These are phyloP conservation scores for Ulmus americana DNA, from an alignment of 331 rosid species.

Conservation along the genomic window DNA sequence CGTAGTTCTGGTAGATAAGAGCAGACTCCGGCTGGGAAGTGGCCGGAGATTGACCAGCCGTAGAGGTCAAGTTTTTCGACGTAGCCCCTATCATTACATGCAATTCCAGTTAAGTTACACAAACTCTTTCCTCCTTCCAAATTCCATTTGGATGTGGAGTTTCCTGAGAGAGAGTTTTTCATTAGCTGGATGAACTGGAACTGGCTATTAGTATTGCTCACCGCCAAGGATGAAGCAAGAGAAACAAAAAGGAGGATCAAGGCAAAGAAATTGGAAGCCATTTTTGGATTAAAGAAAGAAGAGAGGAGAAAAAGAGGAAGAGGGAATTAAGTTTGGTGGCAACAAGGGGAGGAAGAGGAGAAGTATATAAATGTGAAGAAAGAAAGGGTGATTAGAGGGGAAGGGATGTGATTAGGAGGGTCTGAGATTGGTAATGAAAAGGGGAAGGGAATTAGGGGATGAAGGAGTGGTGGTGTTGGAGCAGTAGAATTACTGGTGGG, in stretches of 20 bases:
- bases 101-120: slow-evolving; percentile 63
- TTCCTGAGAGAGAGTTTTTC: slow-evolving; percentile 46
- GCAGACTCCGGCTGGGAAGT: slow-evolving; percentile 56
- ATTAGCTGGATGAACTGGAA: slow-evolving; percentile 40
- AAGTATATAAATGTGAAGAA: slow-evolving; percentile 55
- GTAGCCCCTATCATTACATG: slow-evolving; percentile 42
- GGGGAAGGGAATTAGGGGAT: background rate
- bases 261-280: background rate
- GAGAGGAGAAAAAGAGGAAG: slow-evolving; percentile 12
- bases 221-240: slow-evolving; percentile 7
- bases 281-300: background rate
- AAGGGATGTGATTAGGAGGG: slow-evolving; percentile 7
- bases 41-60: slow-evolving; percentile 49
- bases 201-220: slow-evolving; percentile 23
- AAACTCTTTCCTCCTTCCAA: slow-evolving; percentile 16
- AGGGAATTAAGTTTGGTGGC: slow-evolving; percentile 25
- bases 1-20: slow-evolving; percentile 60
- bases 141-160: slow-evolving; percentile 44
- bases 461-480: slow-evolving; percentile 17
- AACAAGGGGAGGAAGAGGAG: slow-evolving; percentile 31
- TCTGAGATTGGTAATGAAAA: slow-evolving; percentile 14
- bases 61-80: slow-evolving; percentile 49
- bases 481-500: slow-evolving; percentile 12
- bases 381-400: slow-evolving; percentile 38
- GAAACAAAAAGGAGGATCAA: background rate